Conservation (phyloP, 805 yeast genomes). For the Candida montana region DNA sequence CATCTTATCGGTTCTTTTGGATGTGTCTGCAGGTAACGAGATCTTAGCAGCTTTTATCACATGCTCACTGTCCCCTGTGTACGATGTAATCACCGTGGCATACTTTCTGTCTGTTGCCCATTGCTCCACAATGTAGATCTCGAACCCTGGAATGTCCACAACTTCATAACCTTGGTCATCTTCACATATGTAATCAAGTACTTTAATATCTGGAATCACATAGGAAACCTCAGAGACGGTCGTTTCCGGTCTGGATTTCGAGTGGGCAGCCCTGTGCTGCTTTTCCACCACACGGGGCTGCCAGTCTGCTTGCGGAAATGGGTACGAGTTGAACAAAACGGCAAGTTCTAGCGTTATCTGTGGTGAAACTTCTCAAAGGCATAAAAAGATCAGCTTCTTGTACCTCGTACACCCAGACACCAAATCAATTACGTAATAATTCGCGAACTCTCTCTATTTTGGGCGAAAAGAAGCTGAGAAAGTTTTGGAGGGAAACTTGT, state of each 20-base stretch:
- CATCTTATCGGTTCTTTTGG: conserved; percentile 36
- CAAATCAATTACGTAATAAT: not conserved
- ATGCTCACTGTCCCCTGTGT: conserved; percentile 78
- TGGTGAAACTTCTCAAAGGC: too few relatives aligned
- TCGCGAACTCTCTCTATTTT: too few relatives aligned
- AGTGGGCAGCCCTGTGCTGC: not conserved
- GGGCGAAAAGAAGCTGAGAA: too few relatives aligned
- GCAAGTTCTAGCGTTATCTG: too few relatives aligned
- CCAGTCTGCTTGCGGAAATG: too few relatives aligned
- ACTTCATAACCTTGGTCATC: conserved; percentile 40
- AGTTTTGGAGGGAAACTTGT: too few relatives aligned
- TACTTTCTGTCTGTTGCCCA: conserved; percentile 77
- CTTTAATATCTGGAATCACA: conserved; percentile 53
- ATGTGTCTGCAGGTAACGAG: conserved; percentile 35
- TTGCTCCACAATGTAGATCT: conserved; percentile 88
- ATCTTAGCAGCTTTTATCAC: conserved; percentile 56
- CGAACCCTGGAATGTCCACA: conserved; percentile 64
- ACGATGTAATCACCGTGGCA: conserved; percentile 69
- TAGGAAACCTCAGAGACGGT: conserved; percentile 12
- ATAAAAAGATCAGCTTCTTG: too few relatives aligned
- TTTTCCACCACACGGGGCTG: too few relatives aligned
- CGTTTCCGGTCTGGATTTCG: not conserved
- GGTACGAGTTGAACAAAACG: not conserved
- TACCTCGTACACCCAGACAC: not conserved
- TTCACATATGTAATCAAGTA: conserved; percentile 41